Evolutionary conservation across 805 yeast genomes (phyloP), one percentile per base, ranked within the genome.

Genomic region (Kluyveromyces lactis): DNA sequence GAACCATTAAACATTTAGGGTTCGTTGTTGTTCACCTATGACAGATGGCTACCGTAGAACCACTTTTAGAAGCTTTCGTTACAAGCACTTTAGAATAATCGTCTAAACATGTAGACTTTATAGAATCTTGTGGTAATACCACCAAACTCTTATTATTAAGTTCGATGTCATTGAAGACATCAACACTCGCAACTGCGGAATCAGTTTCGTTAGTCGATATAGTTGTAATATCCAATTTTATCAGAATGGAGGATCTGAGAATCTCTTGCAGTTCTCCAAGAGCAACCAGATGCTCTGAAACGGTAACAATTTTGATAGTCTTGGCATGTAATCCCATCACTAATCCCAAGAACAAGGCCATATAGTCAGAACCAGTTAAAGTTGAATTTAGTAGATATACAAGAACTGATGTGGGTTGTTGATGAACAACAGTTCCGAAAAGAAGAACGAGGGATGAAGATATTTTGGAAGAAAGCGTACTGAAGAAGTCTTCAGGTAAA

Each of bases 311-410:
- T 34, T 17, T 34, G 18, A 34, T 21, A 24, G 17, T 16, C 4
- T 34, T 26, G 13, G 19, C 29, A 34, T 16, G 18, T 10, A 18
- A 21, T n/a, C 24, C 27, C 13, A 57, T 49, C 26, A 52, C 34
- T 3, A 57, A 36, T 17, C 55, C 40, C 5, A 53, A 12, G 36
- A 53, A 53, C 12, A 58, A 31, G 6, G 60, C 52, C 26, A 57
- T 42, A 31, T 50, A 48, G 36, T 58, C 63, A 1, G 63, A 57
- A 7, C 55, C 47, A 2, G 53, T 41, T 33, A 57, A 31, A 26
- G 45, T 50, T 9, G 55, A 48, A 34, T 46, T 53, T 6, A 61
- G 54, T 7, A 57, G 36, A 7, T 53, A 38, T 26, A 56, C 36
- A 39, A 47, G 35, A 28, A 53, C 56, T 18, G 40, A 46, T 17